These are phyloP conservation scores for Fusarium incarnatum DNA, from an alignment of 2,329 filamentous ascomycete genomes.

Conservation along the genomic window DNA sequence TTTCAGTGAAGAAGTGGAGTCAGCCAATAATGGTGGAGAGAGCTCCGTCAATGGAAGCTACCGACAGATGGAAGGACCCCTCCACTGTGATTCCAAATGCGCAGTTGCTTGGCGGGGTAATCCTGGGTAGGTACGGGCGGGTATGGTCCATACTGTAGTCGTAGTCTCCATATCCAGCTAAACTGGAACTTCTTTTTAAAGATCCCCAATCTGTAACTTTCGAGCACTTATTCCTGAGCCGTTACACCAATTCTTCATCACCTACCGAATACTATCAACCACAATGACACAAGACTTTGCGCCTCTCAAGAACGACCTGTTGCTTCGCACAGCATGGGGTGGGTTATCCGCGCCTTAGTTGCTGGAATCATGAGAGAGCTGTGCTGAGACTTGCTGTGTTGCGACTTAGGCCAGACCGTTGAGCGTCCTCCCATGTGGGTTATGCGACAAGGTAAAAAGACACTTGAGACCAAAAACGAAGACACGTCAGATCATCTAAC, in stretches of 20 bases:
- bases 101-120: conserved; percentile 34
- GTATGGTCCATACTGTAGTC: neutral
- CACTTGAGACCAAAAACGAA: conserved; percentile 5
- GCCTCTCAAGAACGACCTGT: conserved; percentile 90
- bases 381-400: conserved; percentile 39
- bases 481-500: conserved; percentile 5
- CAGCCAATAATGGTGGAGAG: conserved; percentile 7
- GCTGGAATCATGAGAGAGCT: conserved; percentile 24
- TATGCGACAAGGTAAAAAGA: conserved; percentile 91
- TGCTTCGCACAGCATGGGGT: conserved; percentile 92
- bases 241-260: conserved; percentile 4
- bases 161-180: neutral
- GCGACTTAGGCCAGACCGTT: conserved; percentile 79
- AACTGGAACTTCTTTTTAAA: conserved; percentile 27
- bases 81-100: conserved; percentile 26
- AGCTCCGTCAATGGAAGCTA: neutral
- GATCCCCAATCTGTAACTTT: conserved; percentile 22
- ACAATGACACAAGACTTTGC: conserved; percentile 79
- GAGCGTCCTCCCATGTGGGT: conserved; percentile 98
- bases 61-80: conserved; percentile 19
- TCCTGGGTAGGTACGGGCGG: neutral
- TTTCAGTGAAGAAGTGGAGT: neutral
- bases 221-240: conserved; percentile 7
- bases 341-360: conserved; percentile 46
- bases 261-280: conserved; percentile 42